Conservation (phyloP, 805 yeast species). For the Saccharomycopsis sp. region DNA sequence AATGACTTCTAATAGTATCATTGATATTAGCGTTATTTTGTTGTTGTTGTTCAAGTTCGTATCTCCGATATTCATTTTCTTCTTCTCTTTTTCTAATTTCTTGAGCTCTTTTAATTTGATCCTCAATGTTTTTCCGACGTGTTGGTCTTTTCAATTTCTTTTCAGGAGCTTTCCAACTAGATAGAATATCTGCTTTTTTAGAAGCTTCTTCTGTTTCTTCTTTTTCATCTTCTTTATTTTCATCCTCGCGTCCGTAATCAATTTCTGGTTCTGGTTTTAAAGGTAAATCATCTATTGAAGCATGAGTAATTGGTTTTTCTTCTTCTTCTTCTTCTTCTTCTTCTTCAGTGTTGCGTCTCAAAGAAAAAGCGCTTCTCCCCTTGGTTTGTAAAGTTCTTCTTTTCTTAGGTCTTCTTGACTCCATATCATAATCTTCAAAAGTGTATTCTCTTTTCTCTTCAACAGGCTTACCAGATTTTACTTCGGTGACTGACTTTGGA, state of each 20-base stretch:
- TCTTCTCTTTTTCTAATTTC: constrained; percentile 15
- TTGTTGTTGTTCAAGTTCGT: constrained; percentile 23
- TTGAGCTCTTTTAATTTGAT: constrained; percentile 12
- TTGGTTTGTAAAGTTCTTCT: neutral
- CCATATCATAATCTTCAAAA: neutral
- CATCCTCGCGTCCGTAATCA: neutral
- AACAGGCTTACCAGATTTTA: neutral
- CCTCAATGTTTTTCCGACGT: constrained; percentile 22
- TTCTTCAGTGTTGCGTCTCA: neutral
- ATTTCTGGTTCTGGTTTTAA: neutral
- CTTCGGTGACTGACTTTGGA: neutral
- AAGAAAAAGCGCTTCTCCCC: constrained; percentile 1
- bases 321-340: constrained; percentile 2
- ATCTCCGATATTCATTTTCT: constrained; percentile 18
- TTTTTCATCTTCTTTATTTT: neutral
- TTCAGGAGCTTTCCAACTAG: constrained; percentile 1
- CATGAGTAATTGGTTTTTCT: neutral
- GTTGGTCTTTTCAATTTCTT: constrained; percentile 14
- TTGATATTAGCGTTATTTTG: constrained; percentile 35
- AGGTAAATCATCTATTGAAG: neutral
- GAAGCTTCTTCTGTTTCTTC: neutral
- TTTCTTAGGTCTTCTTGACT: constrained; percentile 2
- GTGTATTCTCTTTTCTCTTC: neutral
- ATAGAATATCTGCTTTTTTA: neutral
- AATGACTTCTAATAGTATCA: constrained; percentile 68